These are phyloP conservation scores for Schizophyllum commune DNA, from an alignment of 1,284 basidiomycete genomes.

Conservation along the genomic window DNA sequence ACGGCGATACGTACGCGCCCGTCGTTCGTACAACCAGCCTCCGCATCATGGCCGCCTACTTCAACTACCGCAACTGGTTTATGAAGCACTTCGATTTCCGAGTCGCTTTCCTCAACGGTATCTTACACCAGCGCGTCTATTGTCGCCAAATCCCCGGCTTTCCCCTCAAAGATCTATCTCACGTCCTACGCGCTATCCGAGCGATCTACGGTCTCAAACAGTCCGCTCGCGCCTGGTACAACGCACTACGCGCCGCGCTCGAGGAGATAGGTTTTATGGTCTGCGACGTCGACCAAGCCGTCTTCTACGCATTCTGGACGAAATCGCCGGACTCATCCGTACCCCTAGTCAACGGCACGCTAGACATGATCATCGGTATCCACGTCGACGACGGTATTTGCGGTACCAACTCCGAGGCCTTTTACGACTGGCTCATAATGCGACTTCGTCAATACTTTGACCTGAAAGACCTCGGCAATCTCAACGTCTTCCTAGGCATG, in stretches of 20 bases:
- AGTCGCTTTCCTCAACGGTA: slow-evolving; percentile 6
- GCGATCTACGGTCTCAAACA: slow-evolving; percentile 10
- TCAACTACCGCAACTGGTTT: slow-evolving; percentile 2
- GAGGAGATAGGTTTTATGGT: background rate
- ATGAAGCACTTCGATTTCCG: slow-evolving; percentile 5
- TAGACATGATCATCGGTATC: background rate
- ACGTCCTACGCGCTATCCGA: background rate
- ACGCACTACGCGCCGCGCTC: background rate
- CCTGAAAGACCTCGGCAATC: slow-evolving; percentile 5
- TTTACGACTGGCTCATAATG: background rate
- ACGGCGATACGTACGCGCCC: slow-evolving; percentile 4
- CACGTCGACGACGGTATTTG: background rate
- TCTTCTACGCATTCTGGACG: background rate
- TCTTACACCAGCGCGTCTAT: background rate
- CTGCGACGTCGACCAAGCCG: slow-evolving; percentile 4
- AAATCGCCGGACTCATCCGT: too few species aligned
- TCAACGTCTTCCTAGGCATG: slow-evolving; percentile 7
- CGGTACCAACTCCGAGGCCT: background rate
- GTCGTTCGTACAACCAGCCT: slow-evolving; percentile 4
- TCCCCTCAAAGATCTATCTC: background rate
- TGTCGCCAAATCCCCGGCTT: background rate
- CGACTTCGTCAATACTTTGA: background rate
- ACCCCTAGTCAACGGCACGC: too few species aligned
- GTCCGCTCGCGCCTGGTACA: slow-evolving; percentile 4
- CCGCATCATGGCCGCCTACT: slow-evolving; percentile 1